These are phyloP conservation scores for Fusarium fujikuroi DNA, from an alignment of 2,329 filamentous ascomycete genomes.

Conservation along the genomic window DNA sequence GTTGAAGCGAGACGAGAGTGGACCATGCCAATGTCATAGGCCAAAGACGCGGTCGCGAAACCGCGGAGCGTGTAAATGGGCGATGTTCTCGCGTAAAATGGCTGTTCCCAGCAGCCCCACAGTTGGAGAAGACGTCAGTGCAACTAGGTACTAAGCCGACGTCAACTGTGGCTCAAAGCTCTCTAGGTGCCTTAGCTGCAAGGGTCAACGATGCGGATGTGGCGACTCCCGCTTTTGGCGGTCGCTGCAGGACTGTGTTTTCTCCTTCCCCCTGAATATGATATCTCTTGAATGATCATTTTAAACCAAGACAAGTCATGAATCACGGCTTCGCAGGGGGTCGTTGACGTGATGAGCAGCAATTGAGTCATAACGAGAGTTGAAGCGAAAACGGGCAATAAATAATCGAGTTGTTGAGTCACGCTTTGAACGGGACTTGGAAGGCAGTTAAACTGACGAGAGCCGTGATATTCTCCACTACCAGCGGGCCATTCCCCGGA, in stretches of 20 bases:
- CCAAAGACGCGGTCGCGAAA: constrained; percentile 40
- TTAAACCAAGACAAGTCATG: constrained; percentile 10
- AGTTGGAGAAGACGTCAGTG: not conserved
- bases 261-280: not conserved
- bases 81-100: constrained; percentile 40
- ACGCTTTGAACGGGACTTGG: not conserved
- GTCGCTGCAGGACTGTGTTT: constrained; percentile 4
- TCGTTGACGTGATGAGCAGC: constrained; percentile 33
- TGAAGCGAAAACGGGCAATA: not conserved
- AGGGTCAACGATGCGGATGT: constrained; percentile 10
- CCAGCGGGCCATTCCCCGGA: constrained; percentile 40
- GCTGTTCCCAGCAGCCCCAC: not conserved
- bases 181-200: not conserved
- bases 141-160: not conserved
- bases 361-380: not conserved
- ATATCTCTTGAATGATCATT: not conserved
- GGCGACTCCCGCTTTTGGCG: not conserved
- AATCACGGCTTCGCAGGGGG: constrained; percentile 35
- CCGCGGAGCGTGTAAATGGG: constrained; percentile 46
- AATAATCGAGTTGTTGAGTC: not conserved
- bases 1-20: constrained; percentile 33
- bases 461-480: constrained; percentile 32
- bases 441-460: not conserved
- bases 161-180: constrained; percentile 16
- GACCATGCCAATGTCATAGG: constrained; percentile 23